Evolutionary conservation across 306 rosid genomes (phyloP).

Genomic region (Cicer yamashitae): DNA sequence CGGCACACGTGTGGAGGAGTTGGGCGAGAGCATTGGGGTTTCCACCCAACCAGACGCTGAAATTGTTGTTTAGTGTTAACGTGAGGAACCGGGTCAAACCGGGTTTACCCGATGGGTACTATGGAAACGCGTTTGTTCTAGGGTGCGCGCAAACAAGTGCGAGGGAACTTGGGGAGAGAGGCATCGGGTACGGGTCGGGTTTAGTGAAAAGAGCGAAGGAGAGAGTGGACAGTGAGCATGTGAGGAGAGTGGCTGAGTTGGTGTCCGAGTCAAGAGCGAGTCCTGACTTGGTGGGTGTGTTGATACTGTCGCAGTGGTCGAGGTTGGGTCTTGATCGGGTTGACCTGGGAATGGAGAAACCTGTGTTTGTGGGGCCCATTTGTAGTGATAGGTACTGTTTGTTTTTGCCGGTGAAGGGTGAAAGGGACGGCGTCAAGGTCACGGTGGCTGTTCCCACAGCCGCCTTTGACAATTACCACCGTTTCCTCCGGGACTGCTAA

Average conservation of each 20-base stretch:
- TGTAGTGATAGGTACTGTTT: constrained; percentile 83
- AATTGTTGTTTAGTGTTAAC: constrained; percentile 79
- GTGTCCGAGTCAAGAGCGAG: constrained; percentile 64
- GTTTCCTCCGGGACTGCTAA: constrained; percentile 45
- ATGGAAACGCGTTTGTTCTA: constrained; percentile 85
- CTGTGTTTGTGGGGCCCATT: constrained; percentile 70
- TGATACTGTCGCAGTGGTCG: constrained; percentile 91
- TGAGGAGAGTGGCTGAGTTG: constrained; percentile 61
- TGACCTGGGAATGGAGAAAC: constrained; percentile 73
- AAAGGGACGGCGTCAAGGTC: constrained; percentile 70
- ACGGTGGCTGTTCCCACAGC: constrained; percentile 77
- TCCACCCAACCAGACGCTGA: constrained; percentile 65
- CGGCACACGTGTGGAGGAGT: constrained; percentile 90
- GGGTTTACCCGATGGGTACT: constrained; percentile 73
- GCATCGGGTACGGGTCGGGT: constrained; percentile 58
- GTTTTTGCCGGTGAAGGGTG: constrained; percentile 66
- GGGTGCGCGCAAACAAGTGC: constrained; percentile 73
- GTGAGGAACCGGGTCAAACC: constrained; percentile 74
- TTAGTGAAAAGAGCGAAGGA: constrained; percentile 73
- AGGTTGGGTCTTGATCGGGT: constrained; percentile 82
- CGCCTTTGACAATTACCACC: constrained; percentile 66
- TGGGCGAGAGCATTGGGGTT: constrained; percentile 81
- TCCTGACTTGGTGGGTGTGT: constrained; percentile 84
- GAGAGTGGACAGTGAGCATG: constrained; percentile 69
- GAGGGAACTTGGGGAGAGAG: constrained; percentile 60